Evolutionary conservation across 805 yeast species (phyloP).

Genomic region (Torulaspora delbrueckii): DNA sequence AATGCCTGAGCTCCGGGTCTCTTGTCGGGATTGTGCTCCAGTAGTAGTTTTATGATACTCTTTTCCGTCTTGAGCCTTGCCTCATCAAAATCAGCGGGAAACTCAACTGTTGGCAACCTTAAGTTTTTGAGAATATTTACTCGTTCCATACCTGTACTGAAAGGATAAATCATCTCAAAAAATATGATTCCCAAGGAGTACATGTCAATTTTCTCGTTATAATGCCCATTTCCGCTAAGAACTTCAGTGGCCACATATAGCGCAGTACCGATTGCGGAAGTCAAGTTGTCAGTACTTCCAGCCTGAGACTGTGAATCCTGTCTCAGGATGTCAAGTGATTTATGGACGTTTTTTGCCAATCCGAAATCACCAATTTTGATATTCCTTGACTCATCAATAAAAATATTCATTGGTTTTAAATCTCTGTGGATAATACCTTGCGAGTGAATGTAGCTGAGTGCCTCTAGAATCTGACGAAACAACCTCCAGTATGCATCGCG

Average conservation of each 20-base stretch:
- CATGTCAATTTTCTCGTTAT: constrained; percentile 92
- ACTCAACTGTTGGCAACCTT: constrained; percentile 53
- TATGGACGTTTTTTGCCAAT: constrained; percentile 83
- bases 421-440: constrained; percentile 96
- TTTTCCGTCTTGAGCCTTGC: constrained; percentile 53
- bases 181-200: constrained; percentile 91
- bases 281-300: constrained; percentile 58
- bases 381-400: constrained; percentile 83
- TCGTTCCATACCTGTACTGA: constrained; percentile 93
- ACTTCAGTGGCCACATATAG: constrained; percentile 91
- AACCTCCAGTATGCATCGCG: constrained; percentile 86
- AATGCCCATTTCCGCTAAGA: constrained; percentile 62
- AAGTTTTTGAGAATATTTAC: constrained; percentile 63
- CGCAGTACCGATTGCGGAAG: constrained; percentile 92
- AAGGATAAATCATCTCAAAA: constrained; percentile 85
- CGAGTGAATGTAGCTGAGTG: constrained; percentile 82
- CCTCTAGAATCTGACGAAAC: constrained; percentile 82
- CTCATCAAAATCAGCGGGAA: constrained; percentile 64
- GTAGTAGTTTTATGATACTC: constrained; percentile 57
- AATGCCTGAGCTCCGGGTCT: constrained; percentile 79
- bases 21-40: constrained; percentile 71
- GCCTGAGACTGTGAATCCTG: constrained; percentile 28
- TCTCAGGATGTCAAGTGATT: constrained; percentile 35
- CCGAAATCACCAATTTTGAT: constrained; percentile 97
- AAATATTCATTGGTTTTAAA: constrained; percentile 90